Percentiles rank a stretch among this genome's conserved stretches.
These are phyloP conservation scores for Clitoria ternatea DNA, from an alignment of 306 rosid genomes.

Conservation along the genomic window DNA sequence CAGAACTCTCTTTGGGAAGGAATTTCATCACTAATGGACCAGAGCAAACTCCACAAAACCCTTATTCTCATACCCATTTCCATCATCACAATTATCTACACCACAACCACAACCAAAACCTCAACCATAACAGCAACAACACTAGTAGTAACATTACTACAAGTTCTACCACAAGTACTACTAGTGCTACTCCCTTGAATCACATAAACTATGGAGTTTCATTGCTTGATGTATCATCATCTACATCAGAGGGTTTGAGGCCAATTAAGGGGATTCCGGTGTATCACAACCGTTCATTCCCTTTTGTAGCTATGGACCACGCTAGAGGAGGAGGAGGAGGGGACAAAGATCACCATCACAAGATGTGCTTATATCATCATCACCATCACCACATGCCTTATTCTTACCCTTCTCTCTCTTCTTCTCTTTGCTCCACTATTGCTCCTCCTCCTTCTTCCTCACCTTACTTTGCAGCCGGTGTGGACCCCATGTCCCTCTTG, in stretches of 20 bases:
- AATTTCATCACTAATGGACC: constrained; percentile 22
- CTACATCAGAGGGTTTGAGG: constrained; percentile 46
- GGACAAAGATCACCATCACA: constrained; percentile 20
- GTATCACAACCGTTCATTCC: constrained; percentile 78
- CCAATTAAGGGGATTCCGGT: constrained; percentile 92
- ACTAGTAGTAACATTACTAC: background rate
- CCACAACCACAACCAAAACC: background rate
- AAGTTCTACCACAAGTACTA: background rate
- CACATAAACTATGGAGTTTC: constrained; percentile 49
- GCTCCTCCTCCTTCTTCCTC: constrained; percentile 20
- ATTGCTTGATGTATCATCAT: constrained; percentile 35
- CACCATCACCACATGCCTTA: constrained; percentile 45
- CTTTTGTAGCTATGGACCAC: constrained; percentile 52
- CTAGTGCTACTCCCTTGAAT: background rate
- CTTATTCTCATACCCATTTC: constrained; percentile 22
- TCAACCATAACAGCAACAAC: no score
- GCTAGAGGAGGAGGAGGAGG: constrained; percentile 10
- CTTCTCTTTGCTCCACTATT: background rate
- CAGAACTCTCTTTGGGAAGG: constrained; percentile 75
- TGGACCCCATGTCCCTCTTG: constrained; percentile 54
- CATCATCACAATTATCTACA: constrained; percentile 22
- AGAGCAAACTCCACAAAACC: constrained; percentile 13
- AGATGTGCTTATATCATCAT: constrained; percentile 43
- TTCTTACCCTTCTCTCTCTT: background rate
- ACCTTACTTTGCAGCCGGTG: constrained; percentile 28